Evolutionary conservation across 805 yeast genomes (phyloP).

Genomic region (Millerozyma miso): DNA sequence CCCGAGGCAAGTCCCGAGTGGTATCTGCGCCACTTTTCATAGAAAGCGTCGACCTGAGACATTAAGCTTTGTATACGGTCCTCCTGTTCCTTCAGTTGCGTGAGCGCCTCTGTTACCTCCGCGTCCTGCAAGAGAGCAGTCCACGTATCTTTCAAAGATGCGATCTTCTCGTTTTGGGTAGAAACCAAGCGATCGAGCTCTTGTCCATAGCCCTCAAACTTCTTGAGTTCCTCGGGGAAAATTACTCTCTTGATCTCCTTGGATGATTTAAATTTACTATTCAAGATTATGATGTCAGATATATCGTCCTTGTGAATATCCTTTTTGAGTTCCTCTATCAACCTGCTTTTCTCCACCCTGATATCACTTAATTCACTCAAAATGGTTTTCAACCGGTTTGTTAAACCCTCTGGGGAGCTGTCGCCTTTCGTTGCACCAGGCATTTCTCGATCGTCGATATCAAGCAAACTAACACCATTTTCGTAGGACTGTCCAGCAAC

Average conservation of each 20-base stretch:
- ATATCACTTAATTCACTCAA: slow-evolving; percentile 59
- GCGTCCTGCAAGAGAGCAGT: slow-evolving; percentile 19
- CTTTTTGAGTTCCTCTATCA: slow-evolving; percentile 61
- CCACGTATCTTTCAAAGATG: slow-evolving; percentile 28
- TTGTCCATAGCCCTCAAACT: slow-evolving; percentile 65
- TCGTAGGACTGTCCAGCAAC: slow-evolving; percentile 3
- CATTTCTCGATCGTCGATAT: slow-evolving; percentile 52
- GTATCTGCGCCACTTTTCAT: slow-evolving; percentile 53
- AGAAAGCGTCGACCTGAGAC: slow-evolving; percentile 43
- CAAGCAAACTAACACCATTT: slow-evolving; percentile 52
- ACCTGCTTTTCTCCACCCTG: slow-evolving; percentile 58
- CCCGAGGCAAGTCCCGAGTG: slow-evolving; percentile 61
- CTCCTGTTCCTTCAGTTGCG: slow-evolving; percentile 36
- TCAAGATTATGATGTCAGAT: slow-evolving; percentile 65
- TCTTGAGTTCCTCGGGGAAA: slow-evolving; percentile 69
- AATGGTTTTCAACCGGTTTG: slow-evolving; percentile 51
- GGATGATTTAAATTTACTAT: slow-evolving; percentile 51
- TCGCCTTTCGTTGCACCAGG: slow-evolving; percentile 10
- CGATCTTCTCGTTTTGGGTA: slow-evolving; percentile 53
- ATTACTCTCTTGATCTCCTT: slow-evolving; percentile 51
- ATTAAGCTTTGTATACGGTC: slow-evolving; percentile 28
- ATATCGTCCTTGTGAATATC: slow-evolving; percentile 81
- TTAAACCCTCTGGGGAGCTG: slow-evolving; percentile 27
- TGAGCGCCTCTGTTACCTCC: slow-evolving; percentile 38
- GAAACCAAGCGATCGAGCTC: slow-evolving; percentile 66